Conservation (phyloP, 169 alveolate genomes). For the Plasmodium cynomolgi region DNA sequence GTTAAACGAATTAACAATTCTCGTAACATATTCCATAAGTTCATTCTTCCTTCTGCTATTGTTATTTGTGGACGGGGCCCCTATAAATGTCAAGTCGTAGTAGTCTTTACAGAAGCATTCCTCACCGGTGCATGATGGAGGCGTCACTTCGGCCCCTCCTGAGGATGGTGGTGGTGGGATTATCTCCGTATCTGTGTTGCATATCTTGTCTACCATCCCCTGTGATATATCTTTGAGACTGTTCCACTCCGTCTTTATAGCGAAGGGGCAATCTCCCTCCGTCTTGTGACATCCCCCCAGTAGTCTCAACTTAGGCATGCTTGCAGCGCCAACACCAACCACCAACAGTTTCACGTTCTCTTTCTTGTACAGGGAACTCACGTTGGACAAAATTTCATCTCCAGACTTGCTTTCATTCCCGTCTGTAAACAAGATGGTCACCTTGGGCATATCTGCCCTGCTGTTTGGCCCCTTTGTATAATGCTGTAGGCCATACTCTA, state of each 20-base stretch:
- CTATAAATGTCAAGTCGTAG: slow-evolving; percentile 52
- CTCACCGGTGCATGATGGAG: background rate
- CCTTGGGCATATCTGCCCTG: slow-evolving; percentile 54
- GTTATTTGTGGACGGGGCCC: slow-evolving; percentile 11
- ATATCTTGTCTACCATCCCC: slow-evolving; percentile 48
- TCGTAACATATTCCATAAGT: background rate
- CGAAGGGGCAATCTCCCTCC: slow-evolving; percentile 54
- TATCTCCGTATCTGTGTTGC: slow-evolving; percentile 32
- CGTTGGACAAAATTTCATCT: slow-evolving; percentile 15
- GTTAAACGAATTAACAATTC: slow-evolving; percentile 15
- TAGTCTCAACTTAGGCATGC: slow-evolving; percentile 33
- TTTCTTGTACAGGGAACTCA: slow-evolving; percentile 37
- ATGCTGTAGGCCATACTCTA: slow-evolving; percentile 16
- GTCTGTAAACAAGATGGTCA: slow-evolving; percentile 55
- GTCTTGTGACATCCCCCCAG: slow-evolving; percentile 66
- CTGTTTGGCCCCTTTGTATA: slow-evolving; percentile 19
- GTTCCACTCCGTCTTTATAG: slow-evolving; percentile 47
- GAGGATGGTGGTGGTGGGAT: background rate
- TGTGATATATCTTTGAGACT: slow-evolving; percentile 36
- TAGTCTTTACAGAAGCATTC: slow-evolving; percentile 57
- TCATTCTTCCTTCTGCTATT: slow-evolving; percentile 1
- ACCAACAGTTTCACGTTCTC: slow-evolving; percentile 54
- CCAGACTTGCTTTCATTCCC: slow-evolving; percentile 48
- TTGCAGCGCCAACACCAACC: slow-evolving; percentile 49
- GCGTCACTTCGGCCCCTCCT: background rate